Base-by-base conservation (phyloP, 495 filamentous ascomycete species). In the Penicillium robsamsonii region DNA sequence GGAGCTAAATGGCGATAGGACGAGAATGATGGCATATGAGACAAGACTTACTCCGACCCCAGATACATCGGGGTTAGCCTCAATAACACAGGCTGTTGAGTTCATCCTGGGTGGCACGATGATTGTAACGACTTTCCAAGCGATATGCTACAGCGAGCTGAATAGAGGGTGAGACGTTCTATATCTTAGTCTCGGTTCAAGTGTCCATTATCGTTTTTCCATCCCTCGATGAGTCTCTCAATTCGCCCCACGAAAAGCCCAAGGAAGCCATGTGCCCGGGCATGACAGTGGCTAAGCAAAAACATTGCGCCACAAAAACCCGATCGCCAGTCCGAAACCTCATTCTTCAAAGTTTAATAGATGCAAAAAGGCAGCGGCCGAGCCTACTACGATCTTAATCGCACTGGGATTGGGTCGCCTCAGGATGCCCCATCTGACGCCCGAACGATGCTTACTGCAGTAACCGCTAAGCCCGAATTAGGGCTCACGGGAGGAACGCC, bases 61-160 rank as follows among this genome's bases (percentile, higher is more conserved):
- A 35, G 58, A 53, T 37, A 57, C 58, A 57, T 61, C 58, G 11
- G 58, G 43, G 33, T 61, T 61, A 8, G 58, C 53, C 20, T 57
- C 48, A 9, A 61, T 61, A 1, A 57, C 38, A 57, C 58, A 57
- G 1, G 7, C 22, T 30, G 58, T 61, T 24, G 58, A 57, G 38
- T 57, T 61, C 57, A 60, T 56, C 17, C 9, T 60, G 30, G 5
- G 37, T 25, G n/a, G 10, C 25, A 43, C 17, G 17, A 54, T 31
- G 5, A 7, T 27, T 22, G 22, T 5, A 18, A 18, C 7, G 25
- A 31, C 18, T 43, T 35, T 17, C 11, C 25, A 42, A 5, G 50
- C 11, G 29, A 44, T 9, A 53, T 38, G 17, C 37, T 17, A 29
- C 17, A 15, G 8, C 18, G 15, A 40, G 4, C 4, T 7, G 27